Evolutionary conservation across 2,329 filamentous ascomycete species (phyloP), one percentile per base, ranked within the genome.

Genomic region (Juglanconis sp.): DNA sequence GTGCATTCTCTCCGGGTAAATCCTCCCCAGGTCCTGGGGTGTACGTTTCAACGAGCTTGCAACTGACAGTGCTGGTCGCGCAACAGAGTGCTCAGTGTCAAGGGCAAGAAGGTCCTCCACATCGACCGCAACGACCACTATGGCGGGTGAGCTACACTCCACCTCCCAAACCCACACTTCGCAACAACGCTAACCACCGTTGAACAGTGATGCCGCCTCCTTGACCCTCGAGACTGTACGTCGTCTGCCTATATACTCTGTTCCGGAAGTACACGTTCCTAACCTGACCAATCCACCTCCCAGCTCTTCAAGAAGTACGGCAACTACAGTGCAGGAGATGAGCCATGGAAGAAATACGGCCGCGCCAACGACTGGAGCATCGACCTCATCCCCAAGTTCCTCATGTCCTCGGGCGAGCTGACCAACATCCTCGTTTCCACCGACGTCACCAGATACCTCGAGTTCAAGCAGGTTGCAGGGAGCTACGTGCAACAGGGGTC

Each of bases 81-180:
- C 64, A 66, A 63, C 70, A 92, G 93, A 78, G 93, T 99, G 64
- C 81, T 98, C 74, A 96, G 92, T 81, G 94, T 98, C 71, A 97
- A 98, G 84, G 94, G 94, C 77, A 94, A 96, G 84, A 98, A 98
- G 83, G 95, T 99, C 73, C 86, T 99, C 67, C 95, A 99, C 81
- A 96, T 99, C 76, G 95, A 98, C 80, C 89, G 93, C 74, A 98
- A 98, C 76, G 92, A 96, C 76, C 93, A 98, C 82, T 98, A 97
- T 73, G 95, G 95, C 85, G 95, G 92, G 93, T 96, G 81, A 71
- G 90, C 83, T 63, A 68, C 65, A 57, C 13, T 24, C 50, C 40
- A 15, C 52, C 10, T 15, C 13, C 7, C 7, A 7, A 5, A 13
- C 8, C 15, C 6, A 9, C 8, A 8, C 8, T 5, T 24, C 24